Conservation (phyloP, 768 basidiomycete species). For the Tylopilus rubrobrunneus region DNA sequence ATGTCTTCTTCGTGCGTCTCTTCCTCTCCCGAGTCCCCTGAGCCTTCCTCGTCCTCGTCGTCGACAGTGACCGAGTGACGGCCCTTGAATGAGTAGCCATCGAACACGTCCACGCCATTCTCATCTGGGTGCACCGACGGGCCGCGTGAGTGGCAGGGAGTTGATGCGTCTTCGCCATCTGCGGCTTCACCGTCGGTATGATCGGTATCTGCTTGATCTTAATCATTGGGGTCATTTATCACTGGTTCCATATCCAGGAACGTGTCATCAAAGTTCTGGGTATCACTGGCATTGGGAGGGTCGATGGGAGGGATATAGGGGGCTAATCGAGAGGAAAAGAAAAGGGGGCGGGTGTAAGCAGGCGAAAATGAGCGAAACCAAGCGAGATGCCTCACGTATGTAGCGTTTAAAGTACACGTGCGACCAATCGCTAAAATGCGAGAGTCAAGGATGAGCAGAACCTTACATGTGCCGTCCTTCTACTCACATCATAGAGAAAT, state of each 20-base stretch:
- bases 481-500: slow-evolving; percentile 90
- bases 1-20: slow-evolving; percentile 38
- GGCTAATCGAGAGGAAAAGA: slow-evolving; percentile 41
- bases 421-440: slow-evolving; percentile 72
- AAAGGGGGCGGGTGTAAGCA: slow-evolving; percentile 14
- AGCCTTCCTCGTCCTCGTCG: slow-evolving; percentile 52
- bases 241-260: slow-evolving; percentile 96
- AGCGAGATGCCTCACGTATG: slow-evolving; percentile 59
- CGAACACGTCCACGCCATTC: slow-evolving; percentile 69
- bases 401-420: slow-evolving; percentile 94
- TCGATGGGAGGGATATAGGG: slow-evolving; percentile 93
- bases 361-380: slow-evolving; percentile 1
- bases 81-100: slow-evolving; percentile 93
- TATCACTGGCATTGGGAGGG: slow-evolving; percentile 89
- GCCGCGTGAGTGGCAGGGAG: slow-evolving; percentile 76
- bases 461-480: slow-evolving; percentile 1
- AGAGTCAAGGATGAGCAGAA: slow-evolving; percentile 4
- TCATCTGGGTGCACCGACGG: slow-evolving; percentile 59
- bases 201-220: slow-evolving; percentile 61
- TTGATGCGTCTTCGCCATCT: slow-evolving; percentile 76
- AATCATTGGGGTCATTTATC: slow-evolving; percentile 71
- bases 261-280: slow-evolving; percentile 95
- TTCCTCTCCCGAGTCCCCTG: slow-evolving; percentile 32
- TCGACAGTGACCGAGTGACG: slow-evolving; percentile 76
- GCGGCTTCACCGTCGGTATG: slow-evolving; percentile 68